Evolutionary conservation across 2,329 filamentous ascomycete genomes (phyloP), one percentile per base, ranked within the genome.

Genomic region (Exophiala lecanii-corni): DNA sequence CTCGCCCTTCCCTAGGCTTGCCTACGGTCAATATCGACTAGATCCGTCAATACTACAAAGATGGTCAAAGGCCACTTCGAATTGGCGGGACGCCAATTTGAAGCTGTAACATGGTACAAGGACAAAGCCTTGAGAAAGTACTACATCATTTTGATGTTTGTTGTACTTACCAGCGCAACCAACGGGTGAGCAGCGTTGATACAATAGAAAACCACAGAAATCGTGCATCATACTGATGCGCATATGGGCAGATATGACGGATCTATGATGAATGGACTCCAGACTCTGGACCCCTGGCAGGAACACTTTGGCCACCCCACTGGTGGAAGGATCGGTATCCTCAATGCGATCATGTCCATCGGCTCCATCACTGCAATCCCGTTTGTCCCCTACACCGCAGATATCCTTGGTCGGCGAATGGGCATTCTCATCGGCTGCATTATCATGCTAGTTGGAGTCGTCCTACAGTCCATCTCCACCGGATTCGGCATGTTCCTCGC

Each of bases 111-210:
- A 41, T 81, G 78, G 78, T 73, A 67, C 49, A 68, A 63, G 54
- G 74, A 80, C 50, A 74, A 75, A 26, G 73, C 77, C 55, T 62
- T 81, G 41, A 67, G 76, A 39, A 74, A 69, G 57, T 69, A 80
- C n/a, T 81, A 80, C 57, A 67, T 68, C 40, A 68, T 72, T 58
- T 68, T 68, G 48, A 62, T 71, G 23, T 71, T 80, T 46, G 66
- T 82, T 44, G 75, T 78, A 59, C 64, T 81, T 42, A 76, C 75
- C n/a, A 80, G 77, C 20, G 77, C 77, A 23, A 55, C 53, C 18
- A 55, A 54, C 31, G 53, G 53, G 48, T 51, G 41, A 40, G 47
- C 39, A 9, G 19, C 15, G 17, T n/a, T n/a, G n/a, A n/a, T n/a
- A n/a, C n/a, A n/a, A n/a, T n/a, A n/a, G n/a, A n/a, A n/a, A n/a